Evolutionary conservation across 73 alveolate genomes (phyloP), one percentile per base, ranked within the genome.

Genomic region (Strombidium stylifer): DNA sequence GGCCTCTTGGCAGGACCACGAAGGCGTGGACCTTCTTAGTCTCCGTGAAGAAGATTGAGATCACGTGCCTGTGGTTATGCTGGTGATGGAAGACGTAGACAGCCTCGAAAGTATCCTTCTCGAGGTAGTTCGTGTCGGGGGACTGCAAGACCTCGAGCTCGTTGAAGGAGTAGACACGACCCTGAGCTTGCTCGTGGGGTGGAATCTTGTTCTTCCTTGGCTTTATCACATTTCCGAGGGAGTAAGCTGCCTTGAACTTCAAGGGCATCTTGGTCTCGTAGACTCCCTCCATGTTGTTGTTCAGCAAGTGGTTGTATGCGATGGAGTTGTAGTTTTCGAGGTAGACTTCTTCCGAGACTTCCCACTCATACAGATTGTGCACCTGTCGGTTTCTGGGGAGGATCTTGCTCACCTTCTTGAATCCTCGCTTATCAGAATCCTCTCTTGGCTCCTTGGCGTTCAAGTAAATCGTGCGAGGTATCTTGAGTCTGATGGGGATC

Each of bases 191-290:
- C 77, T 90, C 96, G 53, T 49, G 24, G 49, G 55, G 52, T 31
- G 70, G 69, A 0, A 76, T 67, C 46, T 69, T 64, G 26, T 72
- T 73, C 55, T 55, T 32, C 45, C 74, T 93, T 25, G 90, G 90
- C 46, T 79, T 86, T 3, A 91, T 84, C 30, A 82, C 41, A 64
- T 79, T 72, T 21, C 99, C 99, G 23, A 89, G 55, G 46, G 64
- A 84, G 39, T 83, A 64, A 15, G 92, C 82, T 8, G 91, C 90
- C 65, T 73, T 91, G 72, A 88, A 94, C 24, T 77, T 69, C 27
- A 92, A 70, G 21, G 99, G 99, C n/a, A 81, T 82, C 52, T 94
- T 81, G 0, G 96, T 83, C 61, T 94, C 98, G 83, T 94, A 94
- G 10, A 94, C 92, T 34, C 98, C 97, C 68, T 94, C 99, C 16